Base-by-base conservation (phyloP, 1,284 basidiomycete genomes). In the Xerocomus nothofagi region DNA sequence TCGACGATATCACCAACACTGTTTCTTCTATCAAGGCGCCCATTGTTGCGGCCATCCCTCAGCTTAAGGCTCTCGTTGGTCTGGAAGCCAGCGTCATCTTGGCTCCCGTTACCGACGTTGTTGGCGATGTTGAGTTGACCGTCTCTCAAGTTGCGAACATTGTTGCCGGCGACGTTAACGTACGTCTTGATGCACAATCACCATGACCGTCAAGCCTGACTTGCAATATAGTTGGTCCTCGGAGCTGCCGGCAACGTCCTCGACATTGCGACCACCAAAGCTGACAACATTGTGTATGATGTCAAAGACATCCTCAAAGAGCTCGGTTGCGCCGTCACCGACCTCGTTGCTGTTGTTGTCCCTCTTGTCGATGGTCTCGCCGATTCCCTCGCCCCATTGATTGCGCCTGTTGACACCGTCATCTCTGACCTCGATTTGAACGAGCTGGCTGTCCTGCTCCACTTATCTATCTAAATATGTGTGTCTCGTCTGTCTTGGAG, bases 61-160 rank as follows among this genome's bases (percentile, higher is more conserved):
- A 65, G 20, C 53, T 77, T 32, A 54, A 73, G 47, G 59, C 47
- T 17, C 72, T 76, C 36, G 58, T 63, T 39, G 71, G 72, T 38
- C 51, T 59, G 29, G 58, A 66, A 6, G 26, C 58, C 3, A 52
- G 49, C 6, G 51, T 61, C 10, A 67, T 75, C 50, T 58, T 77
- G 40, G 67, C 65, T 20, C 45, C 66, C 14, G 61, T 64, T 27
- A 62, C 67, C 11, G 67, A 68, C 31, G 58, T 61, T 20, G 60
- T 46, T 10, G 43, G 55, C 17, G 10, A 14, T 6, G 27, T n/a
- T 17, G 17, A 44, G 18, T 44, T 71, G 54, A 61, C 63, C 30
- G 63, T 71, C 20, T 17, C 49, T 9, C 62, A 68, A 14, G 50
- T 74, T 30, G 71, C 65, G 3, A 4, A 44, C 29, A 50, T 70